Evolutionary conservation across 1,284 basidiomycete genomes (phyloP).

Genomic region (Sporisorium reilianum): DNA sequence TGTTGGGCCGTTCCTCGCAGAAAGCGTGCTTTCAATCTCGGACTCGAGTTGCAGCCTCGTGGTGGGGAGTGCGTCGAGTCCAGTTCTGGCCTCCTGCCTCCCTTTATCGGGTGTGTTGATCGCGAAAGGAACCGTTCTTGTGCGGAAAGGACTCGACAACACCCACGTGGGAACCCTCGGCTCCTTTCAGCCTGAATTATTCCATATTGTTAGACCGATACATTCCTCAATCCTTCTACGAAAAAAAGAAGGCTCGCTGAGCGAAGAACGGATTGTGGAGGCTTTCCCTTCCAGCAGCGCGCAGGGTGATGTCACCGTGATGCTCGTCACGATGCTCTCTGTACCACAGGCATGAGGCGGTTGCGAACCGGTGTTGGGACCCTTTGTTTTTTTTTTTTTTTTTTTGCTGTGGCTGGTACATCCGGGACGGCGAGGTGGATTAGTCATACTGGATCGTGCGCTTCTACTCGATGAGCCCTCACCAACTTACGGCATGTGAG

Average conservation of each 20-base stretch:
- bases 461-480: too few relatives aligned
- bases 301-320: constrained; percentile 18
- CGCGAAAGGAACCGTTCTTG: too few relatives aligned
- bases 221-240: background rate
- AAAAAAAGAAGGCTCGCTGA: too few relatives aligned
- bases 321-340: constrained; percentile 7
- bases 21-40: background rate
- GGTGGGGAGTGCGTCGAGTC: background rate
- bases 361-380: background rate
- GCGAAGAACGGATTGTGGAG: constrained; percentile 27
- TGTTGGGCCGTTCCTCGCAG: background rate
- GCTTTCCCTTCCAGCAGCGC: background rate
- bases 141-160: too few relatives aligned
- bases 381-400: too few relatives aligned
- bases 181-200: too few relatives aligned
- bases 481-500: too few relatives aligned
- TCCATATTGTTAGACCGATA: background rate
- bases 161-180: too few relatives aligned
- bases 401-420: too few relatives aligned
- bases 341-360: background rate
- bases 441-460: constrained; percentile 1
- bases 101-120: too few relatives aligned
- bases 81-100: too few relatives aligned
- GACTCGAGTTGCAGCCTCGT: background rate
- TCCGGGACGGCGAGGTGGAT: too few relatives aligned